phyloP scores from a whole-genome alignment of 208 protist genomes.

The Leptomonas pyrrhocoris region DNA sequence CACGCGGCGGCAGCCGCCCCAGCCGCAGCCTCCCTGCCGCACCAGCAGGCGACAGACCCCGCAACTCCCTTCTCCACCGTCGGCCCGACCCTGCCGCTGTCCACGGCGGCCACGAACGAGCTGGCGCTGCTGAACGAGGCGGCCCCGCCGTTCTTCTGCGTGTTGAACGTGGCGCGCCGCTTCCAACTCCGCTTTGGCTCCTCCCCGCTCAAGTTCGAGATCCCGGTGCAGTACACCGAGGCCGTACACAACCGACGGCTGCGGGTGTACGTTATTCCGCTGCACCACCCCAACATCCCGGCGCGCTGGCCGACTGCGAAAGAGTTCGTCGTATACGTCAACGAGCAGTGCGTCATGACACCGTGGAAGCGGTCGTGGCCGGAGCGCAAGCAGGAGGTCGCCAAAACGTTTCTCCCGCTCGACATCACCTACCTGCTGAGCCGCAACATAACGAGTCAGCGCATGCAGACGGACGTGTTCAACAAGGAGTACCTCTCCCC shows the following conservation, averaged over 20 bases:
- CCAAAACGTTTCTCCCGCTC: constrained; percentile 73
- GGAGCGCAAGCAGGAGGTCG: constrained; percentile 58
- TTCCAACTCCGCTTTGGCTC: constrained; percentile 77
- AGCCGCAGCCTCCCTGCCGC: not conserved
- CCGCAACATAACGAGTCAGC: constrained; percentile 45
- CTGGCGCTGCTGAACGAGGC: constrained; percentile 52
- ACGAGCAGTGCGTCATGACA: constrained; percentile 63
- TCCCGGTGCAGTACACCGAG: constrained; percentile 62
- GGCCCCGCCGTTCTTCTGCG: constrained; percentile 65
- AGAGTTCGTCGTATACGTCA: constrained; percentile 81
- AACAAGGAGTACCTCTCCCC: constrained; percentile 66
- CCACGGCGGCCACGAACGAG: constrained; percentile 25
- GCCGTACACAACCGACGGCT: constrained; percentile 60
- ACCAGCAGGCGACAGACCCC: not conserved
- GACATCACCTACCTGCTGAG: constrained; percentile 77
- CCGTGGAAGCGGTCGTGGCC: constrained; percentile 83
- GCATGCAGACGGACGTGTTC: constrained; percentile 64
- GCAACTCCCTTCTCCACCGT: not conserved
- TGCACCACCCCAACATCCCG: constrained; percentile 60
- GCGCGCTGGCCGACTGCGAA: constrained; percentile 69
- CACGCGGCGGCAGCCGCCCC: constrained; percentile 6
- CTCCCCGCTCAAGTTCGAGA: constrained; percentile 60
- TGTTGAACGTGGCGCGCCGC: constrained; percentile 51
- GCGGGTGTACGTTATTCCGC: constrained; percentile 64
- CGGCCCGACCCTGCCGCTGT: not conserved